These are phyloP conservation scores for Paramecium caudatum DNA, from an alignment of 73 alveolate species.

Conservation along the genomic window DNA sequence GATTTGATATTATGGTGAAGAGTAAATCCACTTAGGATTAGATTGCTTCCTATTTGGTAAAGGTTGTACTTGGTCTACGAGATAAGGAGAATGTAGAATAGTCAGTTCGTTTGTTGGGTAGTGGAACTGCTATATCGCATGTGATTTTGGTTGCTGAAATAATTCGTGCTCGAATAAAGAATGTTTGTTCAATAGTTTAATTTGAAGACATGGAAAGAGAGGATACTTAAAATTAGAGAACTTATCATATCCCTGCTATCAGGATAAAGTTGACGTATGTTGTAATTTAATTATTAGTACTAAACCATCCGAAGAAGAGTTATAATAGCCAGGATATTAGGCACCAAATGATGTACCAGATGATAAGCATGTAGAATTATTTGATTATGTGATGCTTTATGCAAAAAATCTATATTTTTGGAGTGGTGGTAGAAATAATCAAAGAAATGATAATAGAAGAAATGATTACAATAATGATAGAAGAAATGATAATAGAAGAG, in stretches of 20 bases:
- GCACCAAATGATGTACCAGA: neutral
- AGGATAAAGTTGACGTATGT: conserved; percentile 19
- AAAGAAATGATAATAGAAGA: neutral
- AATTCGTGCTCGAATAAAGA: conserved; percentile 13
- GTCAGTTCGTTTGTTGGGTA: neutral
- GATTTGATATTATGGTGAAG: conserved; percentile 27
- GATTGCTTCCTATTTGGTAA: conserved; percentile 25
- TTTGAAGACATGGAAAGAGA: neutral
- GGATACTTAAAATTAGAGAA: neutral
- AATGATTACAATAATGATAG: neutral
- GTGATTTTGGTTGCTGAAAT: conserved; percentile 37
- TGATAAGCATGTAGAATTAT: neutral
- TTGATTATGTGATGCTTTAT: conserved; percentile 56
- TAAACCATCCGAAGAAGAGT: conserved; percentile 26
- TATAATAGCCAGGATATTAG: neutral
- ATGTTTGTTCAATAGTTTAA: neutral
- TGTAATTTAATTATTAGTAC: neutral
- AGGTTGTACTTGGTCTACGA: conserved; percentile 9
- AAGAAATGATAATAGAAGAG: neutral
- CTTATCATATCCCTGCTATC: neutral
- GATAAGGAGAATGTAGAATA: conserved; percentile 28
- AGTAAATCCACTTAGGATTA: neutral
- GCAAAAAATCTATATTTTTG: neutral
- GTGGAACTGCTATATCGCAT: conserved; percentile 19
- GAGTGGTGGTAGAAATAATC: neutral